Conservation (phyloP, 2,329 filamentous ascomycete genomes). For the Claviceps paspali region DNA sequence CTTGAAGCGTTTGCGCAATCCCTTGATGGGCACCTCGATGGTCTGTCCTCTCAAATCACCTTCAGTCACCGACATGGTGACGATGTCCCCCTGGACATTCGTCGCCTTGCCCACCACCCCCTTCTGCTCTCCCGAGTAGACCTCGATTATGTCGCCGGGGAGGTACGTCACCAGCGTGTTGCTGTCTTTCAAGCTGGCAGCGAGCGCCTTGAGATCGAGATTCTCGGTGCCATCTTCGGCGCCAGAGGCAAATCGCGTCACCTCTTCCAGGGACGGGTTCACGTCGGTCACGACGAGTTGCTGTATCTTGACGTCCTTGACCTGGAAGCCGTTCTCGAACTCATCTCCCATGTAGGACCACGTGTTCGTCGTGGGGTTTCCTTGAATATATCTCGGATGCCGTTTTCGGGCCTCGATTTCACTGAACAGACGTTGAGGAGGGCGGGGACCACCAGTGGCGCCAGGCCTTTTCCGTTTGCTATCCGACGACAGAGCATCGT, state of each 20-base stretch:
- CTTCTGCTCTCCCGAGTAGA: constrained; percentile 89
- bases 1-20: constrained; percentile 80
- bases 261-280: constrained; percentile 84
- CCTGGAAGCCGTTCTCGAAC: constrained; percentile 82
- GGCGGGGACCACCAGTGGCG: constrained; percentile 48
- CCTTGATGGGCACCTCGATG: constrained; percentile 86
- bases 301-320: constrained; percentile 88
- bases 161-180: constrained; percentile 72
- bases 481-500: constrained; percentile 46
- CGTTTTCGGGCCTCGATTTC: constrained; percentile 85
- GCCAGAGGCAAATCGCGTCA: constrained; percentile 82
- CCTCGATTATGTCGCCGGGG: constrained; percentile 89
- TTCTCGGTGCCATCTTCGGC: constrained; percentile 88
- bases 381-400: constrained; percentile 46
- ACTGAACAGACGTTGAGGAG: constrained; percentile 82
- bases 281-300: constrained; percentile 76
- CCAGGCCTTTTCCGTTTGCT: constrained; percentile 67
- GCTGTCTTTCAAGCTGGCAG: constrained; percentile 75
- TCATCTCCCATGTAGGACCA: constrained; percentile 81
- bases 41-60: constrained; percentile 68
- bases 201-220: constrained; percentile 78
- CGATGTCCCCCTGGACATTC: constrained; percentile 80
- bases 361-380: constrained; percentile 61
- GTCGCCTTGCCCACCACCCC: constrained; percentile 76
- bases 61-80: constrained; percentile 72